A percentile compares a stretch with the other conserved stretches of the same genome.
Evolutionary conservation across 1,284 basidiomycete species (phyloP).

Genomic region (Takashimella tepidaria): DNA sequence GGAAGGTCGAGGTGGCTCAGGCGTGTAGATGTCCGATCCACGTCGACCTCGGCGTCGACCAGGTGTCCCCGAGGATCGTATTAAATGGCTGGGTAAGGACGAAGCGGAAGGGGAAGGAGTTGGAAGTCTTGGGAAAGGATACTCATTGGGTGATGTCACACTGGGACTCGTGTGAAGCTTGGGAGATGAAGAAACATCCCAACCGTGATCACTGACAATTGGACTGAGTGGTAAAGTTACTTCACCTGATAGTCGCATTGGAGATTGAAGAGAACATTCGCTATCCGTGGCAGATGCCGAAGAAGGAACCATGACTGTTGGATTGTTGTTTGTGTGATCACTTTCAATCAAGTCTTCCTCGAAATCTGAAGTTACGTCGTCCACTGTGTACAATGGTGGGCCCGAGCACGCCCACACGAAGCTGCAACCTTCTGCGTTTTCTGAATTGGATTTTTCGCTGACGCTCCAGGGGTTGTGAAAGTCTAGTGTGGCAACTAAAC

Average conservation of each 20-base stretch:
- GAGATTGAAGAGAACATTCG: background rate
- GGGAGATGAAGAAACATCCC: background rate
- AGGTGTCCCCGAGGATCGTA: background rate
- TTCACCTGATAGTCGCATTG: background rate
- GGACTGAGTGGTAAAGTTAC: background rate
- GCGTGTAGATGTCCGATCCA: conserved; percentile 7
- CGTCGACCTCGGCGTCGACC: no score
- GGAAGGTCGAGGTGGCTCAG: conserved; percentile 28
- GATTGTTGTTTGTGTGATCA: background rate
- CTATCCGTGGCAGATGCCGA: background rate
- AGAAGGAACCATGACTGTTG: background rate
- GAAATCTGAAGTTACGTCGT: background rate
- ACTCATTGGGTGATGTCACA: background rate
- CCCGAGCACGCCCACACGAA: conserved; percentile 17
- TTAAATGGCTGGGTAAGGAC: background rate
- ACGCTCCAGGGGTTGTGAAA: conserved; percentile 40
- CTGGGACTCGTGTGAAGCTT: background rate
- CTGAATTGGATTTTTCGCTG: conserved; percentile 10
- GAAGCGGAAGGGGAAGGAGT: background rate
- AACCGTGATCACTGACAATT: background rate
- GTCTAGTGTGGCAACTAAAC: conserved; percentile 40
- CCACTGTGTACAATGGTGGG: background rate
- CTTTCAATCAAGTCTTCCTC: background rate
- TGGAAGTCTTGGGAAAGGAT: background rate
- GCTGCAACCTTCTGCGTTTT: conserved; percentile 6